These are phyloP conservation scores for Tolypocladium paradoxum DNA, from an alignment of 2,329 filamentous ascomycete species.

Conservation along the genomic window DNA sequence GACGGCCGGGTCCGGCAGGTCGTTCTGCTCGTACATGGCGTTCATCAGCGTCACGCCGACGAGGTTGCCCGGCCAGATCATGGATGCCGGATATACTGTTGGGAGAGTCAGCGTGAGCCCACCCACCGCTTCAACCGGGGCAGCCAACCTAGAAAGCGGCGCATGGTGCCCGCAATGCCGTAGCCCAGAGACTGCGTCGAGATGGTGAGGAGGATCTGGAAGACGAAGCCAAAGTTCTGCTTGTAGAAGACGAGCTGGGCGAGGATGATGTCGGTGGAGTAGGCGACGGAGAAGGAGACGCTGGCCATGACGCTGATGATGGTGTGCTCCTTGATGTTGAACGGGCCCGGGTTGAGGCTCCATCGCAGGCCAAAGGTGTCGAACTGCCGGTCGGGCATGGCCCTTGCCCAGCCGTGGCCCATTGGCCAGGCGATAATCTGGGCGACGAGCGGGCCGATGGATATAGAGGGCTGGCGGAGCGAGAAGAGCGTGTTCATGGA, in stretches of 20 bases:
- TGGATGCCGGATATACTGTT: conserved; percentile 51
- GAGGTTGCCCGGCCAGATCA: conserved; percentile 65
- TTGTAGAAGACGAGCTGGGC: conserved; percentile 64
- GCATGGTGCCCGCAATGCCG: conserved; percentile 57
- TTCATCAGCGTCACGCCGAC: conserved; percentile 59
- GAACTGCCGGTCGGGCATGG: conserved; percentile 39
- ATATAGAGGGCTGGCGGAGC: conserved; percentile 50
- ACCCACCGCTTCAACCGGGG: fast-evolving
- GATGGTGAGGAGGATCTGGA: conserved; percentile 55
- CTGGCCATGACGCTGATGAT: conserved; percentile 63
- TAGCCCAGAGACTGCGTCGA: conserved; percentile 62
- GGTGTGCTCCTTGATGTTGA: conserved; percentile 60
- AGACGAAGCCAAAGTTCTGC: conserved; percentile 54
- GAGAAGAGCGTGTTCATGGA: conserved; percentile 55
- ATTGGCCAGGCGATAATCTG: conserved; percentile 55
- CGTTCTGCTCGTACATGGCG: conserved; percentile 56
- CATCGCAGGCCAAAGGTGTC: conserved; percentile 41
- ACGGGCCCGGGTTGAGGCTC: conserved; percentile 56
- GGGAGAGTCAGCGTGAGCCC: background rate
- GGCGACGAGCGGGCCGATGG: conserved; percentile 48
- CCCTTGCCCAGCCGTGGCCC: conserved; percentile 48
- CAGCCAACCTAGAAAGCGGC: conserved; percentile 46
- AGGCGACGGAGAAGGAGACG: conserved; percentile 58
- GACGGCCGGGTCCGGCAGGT: conserved; percentile 36
- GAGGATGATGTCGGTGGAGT: conserved; percentile 64